These are phyloP conservation scores for Inga oerstediana DNA, from an alignment of 306 rosid genomes.

Conservation along the genomic window DNA sequence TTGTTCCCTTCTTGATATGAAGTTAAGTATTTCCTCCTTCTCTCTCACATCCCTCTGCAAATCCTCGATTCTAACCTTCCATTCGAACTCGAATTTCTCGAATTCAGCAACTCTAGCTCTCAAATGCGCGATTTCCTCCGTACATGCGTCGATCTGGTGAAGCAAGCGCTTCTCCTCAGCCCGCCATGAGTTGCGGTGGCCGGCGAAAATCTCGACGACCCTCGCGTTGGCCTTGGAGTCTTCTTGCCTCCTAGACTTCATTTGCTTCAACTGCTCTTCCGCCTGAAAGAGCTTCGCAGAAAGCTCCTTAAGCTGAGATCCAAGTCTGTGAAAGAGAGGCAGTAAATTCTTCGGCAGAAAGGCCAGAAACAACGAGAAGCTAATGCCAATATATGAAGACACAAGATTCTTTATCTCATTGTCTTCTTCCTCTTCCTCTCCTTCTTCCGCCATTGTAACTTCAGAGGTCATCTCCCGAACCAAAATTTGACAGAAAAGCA, in stretches of 20 bases:
- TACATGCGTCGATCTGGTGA: slow-evolving; percentile 60
- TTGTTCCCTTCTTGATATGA: slow-evolving; percentile 49
- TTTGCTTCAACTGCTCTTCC: slow-evolving; percentile 60
- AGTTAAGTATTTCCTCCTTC: slow-evolving; percentile 69
- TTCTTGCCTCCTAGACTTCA: slow-evolving; percentile 67
- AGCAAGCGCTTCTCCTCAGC: slow-evolving; percentile 71
- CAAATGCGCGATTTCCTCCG: slow-evolving; percentile 55
- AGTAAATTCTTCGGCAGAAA: slow-evolving; percentile 48
- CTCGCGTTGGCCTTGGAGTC: slow-evolving; percentile 86
- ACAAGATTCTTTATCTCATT: slow-evolving; percentile 37
- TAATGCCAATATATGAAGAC: slow-evolving; percentile 54
- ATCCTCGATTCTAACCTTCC: slow-evolving; percentile 32
- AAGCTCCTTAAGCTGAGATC: slow-evolving; percentile 40
- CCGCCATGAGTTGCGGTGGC: slow-evolving; percentile 72
- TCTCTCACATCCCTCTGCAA: slow-evolving; percentile 61
- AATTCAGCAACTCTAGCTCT: slow-evolving; percentile 45
- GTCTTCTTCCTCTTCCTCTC: background rate
- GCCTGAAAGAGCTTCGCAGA: slow-evolving; percentile 41
- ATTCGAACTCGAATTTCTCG: slow-evolving; percentile 42
- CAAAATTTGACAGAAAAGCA: background rate
- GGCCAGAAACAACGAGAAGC: slow-evolving; percentile 62
- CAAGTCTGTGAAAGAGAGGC: slow-evolving; percentile 26
- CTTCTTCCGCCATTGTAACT: background rate
- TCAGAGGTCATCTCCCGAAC: background rate
- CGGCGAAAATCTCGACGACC: slow-evolving; percentile 83